Evolutionary conservation across 257 asterid species (phyloP).

Genomic region (Haberlea rhodopensis): DNA sequence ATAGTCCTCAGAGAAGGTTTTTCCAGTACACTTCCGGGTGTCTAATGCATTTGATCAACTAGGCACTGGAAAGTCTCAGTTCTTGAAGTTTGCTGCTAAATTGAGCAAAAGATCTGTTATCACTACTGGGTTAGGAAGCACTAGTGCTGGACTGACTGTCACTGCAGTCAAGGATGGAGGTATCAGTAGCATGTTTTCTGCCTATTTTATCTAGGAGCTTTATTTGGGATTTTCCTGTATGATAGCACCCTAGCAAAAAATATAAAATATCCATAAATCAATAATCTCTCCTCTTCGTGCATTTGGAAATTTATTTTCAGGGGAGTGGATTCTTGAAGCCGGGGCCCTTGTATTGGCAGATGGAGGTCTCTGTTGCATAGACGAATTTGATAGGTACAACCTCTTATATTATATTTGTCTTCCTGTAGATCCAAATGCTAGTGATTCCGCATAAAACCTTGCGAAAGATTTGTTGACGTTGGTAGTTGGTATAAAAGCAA

Average conservation of each 20-base stretch:
- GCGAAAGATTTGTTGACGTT: background rate
- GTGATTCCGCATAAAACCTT: conserved; percentile 21
- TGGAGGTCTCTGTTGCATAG: conserved; percentile 98
- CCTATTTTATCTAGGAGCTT: conserved; percentile 18
- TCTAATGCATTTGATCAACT: conserved; percentile 25
- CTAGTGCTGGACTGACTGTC: conserved; percentile 98
- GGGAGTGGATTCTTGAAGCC: conserved; percentile 99
- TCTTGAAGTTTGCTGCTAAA: conserved; percentile 93
- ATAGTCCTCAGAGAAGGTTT: conserved; percentile 4
- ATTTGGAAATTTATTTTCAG: conserved; percentile 40
- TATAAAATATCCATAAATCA: background rate
- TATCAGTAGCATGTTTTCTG: conserved; percentile 28
- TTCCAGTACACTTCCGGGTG: conserved; percentile 7
- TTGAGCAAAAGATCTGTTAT: conserved; percentile 93
- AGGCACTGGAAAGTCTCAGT: conserved; percentile 99
- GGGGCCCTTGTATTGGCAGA: conserved; percentile 98
- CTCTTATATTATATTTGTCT: conserved; percentile 4
- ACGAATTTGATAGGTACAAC: conserved; percentile 90
- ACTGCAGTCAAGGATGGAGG: conserved; percentile 99
- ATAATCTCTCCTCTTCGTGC: conserved; percentile 19
- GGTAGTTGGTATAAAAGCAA: background rate
- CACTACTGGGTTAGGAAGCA: conserved; percentile 97
- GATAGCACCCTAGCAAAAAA: background rate
- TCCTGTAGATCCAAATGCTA: conserved; percentile 14
- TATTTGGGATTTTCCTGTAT: conserved; percentile 6